Evolutionary conservation across 306 rosid genomes (phyloP), one percentile per base, ranked within the genome.

Genomic region (Ochetophila trinervis): DNA sequence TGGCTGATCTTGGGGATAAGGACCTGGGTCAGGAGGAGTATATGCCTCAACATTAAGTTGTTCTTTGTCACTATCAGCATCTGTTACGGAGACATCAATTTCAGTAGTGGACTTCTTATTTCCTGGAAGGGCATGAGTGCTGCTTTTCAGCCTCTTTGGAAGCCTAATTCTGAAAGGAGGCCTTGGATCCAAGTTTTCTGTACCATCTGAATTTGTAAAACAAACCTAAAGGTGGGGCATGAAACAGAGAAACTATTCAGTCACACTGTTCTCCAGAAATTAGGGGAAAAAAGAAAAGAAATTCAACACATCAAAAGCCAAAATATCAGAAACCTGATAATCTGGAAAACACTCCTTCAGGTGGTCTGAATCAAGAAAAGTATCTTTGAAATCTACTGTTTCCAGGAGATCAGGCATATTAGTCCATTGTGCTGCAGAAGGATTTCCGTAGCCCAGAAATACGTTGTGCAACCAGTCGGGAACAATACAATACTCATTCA

Each of bases 1-100:
- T 37, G 97, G 96, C 76, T 88, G 99, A 82, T 93, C 97, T 77
- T 93, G 97, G 72, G 99, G 99, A 84, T 93, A 90, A 66, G 99
- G 99, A 60, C 97, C 99, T 5, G 96, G 95, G 67, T 90, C 97
- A 56, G 94, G 96, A 53, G 97, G 97, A 27, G 91, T 88, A 69
- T 93, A 89, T 40, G 90, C 82, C 87, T 93, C 96, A 49, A 93
- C 82, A 55, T 75, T 32, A 48, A 93, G 83, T 55, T 77, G 62
- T 74, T 93, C 89, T 78, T 79, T 87, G 85, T 65, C 78, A 70
- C 45, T 22, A 79, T 70, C 74, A 10, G 77, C 82, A 81, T 80
- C 84, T 37, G 22, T 80, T 74, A 32, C 55, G 44, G 68, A 62
- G 53, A 45, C 75, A 66, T 63, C 81, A 68, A 78, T 80, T 56